Percentiles rank a stretch among this genome's conserved stretches.
Evolutionary conservation across 2,329 filamentous ascomycete species (phyloP).

Genomic region (Pezicula rhizophila): DNA sequence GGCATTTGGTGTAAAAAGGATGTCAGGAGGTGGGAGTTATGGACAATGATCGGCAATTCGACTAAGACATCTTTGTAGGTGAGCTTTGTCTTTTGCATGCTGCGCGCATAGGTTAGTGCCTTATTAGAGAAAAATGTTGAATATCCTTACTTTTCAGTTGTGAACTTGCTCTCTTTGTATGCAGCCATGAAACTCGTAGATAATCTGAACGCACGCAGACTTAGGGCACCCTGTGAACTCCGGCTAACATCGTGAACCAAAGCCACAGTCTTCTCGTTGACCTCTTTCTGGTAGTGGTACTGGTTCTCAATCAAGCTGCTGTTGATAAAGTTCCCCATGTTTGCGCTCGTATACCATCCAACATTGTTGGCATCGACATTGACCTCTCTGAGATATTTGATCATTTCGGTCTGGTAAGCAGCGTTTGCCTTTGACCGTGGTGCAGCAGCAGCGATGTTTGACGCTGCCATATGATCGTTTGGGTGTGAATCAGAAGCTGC

Average conservation of each 20-base stretch:
- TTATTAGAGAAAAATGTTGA: not conserved
- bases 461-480: conserved; percentile 57
- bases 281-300: conserved; percentile 89
- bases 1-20: conserved; percentile 92
- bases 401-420: conserved; percentile 92
- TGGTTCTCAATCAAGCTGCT: conserved; percentile 96
- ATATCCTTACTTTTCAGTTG: conserved; percentile 73
- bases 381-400: conserved; percentile 91
- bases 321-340: conserved; percentile 98
- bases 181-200: conserved; percentile 82
- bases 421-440: conserved; percentile 88
- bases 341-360: conserved; percentile 97
- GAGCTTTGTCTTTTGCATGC: conserved; percentile 89
- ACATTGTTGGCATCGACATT: conserved; percentile 98
- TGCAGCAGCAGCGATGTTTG: conserved; percentile 75
- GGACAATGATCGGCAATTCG: conserved; percentile 82
- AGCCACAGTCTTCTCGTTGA: conserved; percentile 79
- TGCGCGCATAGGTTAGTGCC: conserved; percentile 31
- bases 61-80: conserved; percentile 89
- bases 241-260: conserved; percentile 94
- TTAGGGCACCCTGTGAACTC: conserved; percentile 86
- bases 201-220: conserved; percentile 84
- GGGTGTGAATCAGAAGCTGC: conserved; percentile 64
- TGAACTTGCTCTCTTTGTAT: conserved; percentile 95
- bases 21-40: conserved; percentile 96